A percentile compares a stretch with the other conserved stretches of the same genome.
Evolutionary conservation across 805 yeast species (phyloP).

Genomic region (Teunomyces barrocoloradensis): DNA sequence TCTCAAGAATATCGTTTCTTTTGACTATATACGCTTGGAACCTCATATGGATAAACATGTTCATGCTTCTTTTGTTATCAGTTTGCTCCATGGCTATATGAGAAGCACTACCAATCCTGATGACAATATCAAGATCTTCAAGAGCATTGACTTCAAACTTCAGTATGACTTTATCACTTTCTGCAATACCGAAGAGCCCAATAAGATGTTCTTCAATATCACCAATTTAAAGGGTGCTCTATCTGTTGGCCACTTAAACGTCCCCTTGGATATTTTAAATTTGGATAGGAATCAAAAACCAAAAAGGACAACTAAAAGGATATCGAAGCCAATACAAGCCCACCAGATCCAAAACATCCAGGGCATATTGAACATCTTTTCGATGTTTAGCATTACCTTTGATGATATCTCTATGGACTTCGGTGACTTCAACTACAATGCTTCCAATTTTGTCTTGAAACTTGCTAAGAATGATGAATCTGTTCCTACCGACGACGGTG

Average conservation of each 20-base stretch:
- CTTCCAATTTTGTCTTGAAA: conserved; percentile 21
- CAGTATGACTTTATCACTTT: conserved; percentile 19
- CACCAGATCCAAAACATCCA: not conserved
- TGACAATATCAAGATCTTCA: conserved; percentile 17
- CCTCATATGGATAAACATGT: conserved; percentile 2
- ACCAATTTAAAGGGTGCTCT: conserved; percentile 13
- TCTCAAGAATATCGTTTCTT: not conserved
- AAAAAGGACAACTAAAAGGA: not conserved
- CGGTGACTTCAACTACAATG: conserved; percentile 14
- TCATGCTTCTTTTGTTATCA: conserved; percentile 13
- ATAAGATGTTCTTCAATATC: conserved; percentile 10
- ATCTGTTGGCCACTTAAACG: conserved; percentile 8
- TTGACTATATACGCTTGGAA: conserved; percentile 6
- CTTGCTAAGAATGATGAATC: conserved; percentile 11
- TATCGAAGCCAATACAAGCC: not conserved
- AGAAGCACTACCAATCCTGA: conserved; percentile 10
- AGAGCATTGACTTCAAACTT: conserved; percentile 24
- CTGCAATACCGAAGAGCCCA: conserved; percentile 9
- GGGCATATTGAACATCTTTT: not conserved
- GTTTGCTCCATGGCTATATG: conserved; percentile 21
- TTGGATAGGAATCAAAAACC: not conserved
- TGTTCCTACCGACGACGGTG: not conserved
- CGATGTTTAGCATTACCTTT: conserved; percentile 10
- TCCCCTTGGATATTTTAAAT: conserved; percentile 7
- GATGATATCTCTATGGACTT: conserved; percentile 25